Evolutionary conservation across 2,329 filamentous ascomycete genomes (phyloP).

Genomic region (Xylariales sp.): DNA sequence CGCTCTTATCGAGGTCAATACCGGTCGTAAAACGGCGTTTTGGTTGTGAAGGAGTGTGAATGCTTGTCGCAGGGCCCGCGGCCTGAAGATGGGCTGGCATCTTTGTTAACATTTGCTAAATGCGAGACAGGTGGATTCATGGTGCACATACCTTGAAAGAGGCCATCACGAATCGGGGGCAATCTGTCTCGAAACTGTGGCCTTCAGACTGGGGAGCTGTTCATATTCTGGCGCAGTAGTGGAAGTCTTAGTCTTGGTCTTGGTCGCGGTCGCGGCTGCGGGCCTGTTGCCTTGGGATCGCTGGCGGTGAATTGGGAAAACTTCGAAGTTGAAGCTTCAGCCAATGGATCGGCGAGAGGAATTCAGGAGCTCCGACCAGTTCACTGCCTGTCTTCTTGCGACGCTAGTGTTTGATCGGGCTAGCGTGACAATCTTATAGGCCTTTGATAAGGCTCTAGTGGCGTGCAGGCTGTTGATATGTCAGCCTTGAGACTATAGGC

Average conservation of each 20-base stretch:
- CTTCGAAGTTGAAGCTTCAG: conserved; percentile 6
- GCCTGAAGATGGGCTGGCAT: conserved; percentile 26
- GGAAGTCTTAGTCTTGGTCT: no score
- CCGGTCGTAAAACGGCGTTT: conserved; percentile 27
- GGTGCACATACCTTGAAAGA: not conserved
- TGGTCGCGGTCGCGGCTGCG: no score
- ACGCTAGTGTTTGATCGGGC: not conserved
- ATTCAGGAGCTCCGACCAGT: conserved; percentile 21
- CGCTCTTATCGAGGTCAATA: conserved; percentile 26
- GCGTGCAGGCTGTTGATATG: not conserved
- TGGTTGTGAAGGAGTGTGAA: conserved; percentile 23
- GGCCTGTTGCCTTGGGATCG: no score
- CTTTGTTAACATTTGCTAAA: no score
- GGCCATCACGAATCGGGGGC: no score
- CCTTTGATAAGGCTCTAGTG: not conserved
- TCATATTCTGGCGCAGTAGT: no score
- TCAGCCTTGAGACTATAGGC: not conserved
- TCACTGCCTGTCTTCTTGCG: not conserved
- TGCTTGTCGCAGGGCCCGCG: conserved; percentile 23
- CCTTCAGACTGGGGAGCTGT: no score
- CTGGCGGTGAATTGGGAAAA: no score
- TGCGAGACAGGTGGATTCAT: not conserved
- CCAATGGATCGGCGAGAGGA: conserved; percentile 22
- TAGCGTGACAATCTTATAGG: not conserved
- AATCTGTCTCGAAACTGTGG: no score